Evolutionary conservation across 2,329 filamentous ascomycete species (phyloP).

Genomic region (Colletotrichum sp.): DNA sequence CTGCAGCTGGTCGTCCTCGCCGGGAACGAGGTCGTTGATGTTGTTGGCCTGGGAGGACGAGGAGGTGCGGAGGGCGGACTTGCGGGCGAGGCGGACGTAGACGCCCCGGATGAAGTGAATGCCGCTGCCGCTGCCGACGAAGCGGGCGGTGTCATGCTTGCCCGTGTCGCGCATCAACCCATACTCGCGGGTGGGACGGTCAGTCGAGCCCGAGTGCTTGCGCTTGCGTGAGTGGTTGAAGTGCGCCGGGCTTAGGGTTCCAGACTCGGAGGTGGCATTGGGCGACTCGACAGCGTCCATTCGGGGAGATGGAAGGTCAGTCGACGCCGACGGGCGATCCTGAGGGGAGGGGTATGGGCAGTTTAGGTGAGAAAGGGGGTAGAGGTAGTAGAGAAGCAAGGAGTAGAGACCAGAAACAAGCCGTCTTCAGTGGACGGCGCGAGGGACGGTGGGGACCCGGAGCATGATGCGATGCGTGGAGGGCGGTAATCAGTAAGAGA

Average conservation of each 20-base stretch:
- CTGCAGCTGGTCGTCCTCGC: constrained; percentile 58
- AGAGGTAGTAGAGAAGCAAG: background rate
- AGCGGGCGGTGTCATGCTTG: constrained; percentile 52
- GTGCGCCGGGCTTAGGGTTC: constrained; percentile 21
- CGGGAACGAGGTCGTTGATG: constrained; percentile 52
- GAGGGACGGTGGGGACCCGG: background rate
- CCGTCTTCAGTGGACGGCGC: constrained; percentile 7
- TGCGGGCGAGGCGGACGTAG: constrained; percentile 49
- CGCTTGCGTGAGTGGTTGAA: constrained; percentile 31
- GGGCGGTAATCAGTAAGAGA: background rate
- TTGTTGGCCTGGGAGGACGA: background rate
- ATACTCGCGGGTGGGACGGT: constrained; percentile 34
- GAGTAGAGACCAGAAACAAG: background rate
- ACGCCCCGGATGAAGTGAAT: constrained; percentile 65
- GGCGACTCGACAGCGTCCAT: constrained; percentile 35
- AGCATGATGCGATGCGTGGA: constrained; percentile 4
- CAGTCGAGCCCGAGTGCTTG: constrained; percentile 29
- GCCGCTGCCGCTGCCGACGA: constrained; percentile 62
- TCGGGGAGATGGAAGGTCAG: background rate
- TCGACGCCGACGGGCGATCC: background rate
- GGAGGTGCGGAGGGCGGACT: constrained; percentile 19
- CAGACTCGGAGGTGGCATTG: constrained; percentile 29
- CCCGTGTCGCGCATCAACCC: constrained; percentile 55
- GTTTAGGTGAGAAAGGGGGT: background rate
- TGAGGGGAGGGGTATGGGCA: background rate